A percentile compares a stretch with the other conserved stretches of the same genome.
phyloP scores from a whole-genome alignment of 2,329 filamentous ascomycete species.

The Sporothrix globosa region DNA sequence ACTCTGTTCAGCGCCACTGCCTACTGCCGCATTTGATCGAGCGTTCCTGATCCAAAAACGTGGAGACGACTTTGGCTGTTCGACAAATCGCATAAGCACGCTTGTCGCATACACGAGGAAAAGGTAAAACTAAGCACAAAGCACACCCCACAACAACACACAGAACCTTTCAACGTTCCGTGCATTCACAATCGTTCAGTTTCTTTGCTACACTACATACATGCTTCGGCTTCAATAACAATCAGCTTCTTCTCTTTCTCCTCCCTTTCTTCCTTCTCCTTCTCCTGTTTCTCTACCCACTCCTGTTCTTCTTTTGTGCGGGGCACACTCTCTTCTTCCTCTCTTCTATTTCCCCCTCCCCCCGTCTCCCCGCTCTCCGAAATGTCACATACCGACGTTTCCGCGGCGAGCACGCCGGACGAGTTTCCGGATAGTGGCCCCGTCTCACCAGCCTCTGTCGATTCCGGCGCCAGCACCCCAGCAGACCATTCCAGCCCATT shows the following conservation, averaged over 20 bases:
- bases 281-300: not conserved
- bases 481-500: conserved; percentile 47
- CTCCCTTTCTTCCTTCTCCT: not conserved
- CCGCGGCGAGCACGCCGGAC: conserved; percentile 53
- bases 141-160: conserved; percentile 8
- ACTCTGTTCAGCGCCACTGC: not conserved
- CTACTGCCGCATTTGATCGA: not conserved
- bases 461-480: conserved; percentile 55
- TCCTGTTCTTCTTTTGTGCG: not conserved
- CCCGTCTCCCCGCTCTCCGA: conserved; percentile 23
- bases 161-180: not conserved
- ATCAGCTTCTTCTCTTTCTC: not conserved
- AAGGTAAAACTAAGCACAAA: conserved; percentile 24
- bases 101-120: conserved; percentile 21
- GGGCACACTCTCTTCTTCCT: conserved; percentile 2
- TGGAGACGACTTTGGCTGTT: conserved; percentile 4
- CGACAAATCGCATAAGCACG: conserved; percentile 25
- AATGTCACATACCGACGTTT: conserved; percentile 43
- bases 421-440: conserved; percentile 49
- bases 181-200: not conserved
- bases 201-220: not conserved
- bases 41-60: conserved; percentile 5
- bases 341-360: not conserved
- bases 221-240: conserved; percentile 22
- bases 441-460: conserved; percentile 49